phyloP scores from a whole-genome alignment of 2,329 filamentous ascomycete species.

The Fusarium proliferatum region DNA sequence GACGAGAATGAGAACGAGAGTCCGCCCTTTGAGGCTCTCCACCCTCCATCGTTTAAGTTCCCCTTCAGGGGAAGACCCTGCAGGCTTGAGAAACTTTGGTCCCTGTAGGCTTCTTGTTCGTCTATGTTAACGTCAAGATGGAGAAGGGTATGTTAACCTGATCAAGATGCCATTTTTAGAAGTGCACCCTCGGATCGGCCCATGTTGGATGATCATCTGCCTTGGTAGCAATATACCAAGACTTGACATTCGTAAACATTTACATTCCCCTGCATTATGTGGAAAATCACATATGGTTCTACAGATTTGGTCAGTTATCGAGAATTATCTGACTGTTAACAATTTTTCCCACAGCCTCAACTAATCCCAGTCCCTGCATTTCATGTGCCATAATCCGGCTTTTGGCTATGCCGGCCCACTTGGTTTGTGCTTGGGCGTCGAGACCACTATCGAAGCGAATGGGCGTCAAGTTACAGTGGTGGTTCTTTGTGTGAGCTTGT shows the following conservation, averaged over 20 bases:
- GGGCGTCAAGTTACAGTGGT: not conserved
- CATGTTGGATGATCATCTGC: constrained; percentile 6
- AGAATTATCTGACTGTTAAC: constrained; percentile 12
- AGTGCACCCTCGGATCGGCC: not conserved
- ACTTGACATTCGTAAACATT: not conserved
- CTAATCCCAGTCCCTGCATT: constrained; percentile 33
- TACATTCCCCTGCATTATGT: too few relatives aligned
- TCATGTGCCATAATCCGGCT: constrained; percentile 40
- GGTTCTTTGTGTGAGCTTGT: constrained; percentile 12
- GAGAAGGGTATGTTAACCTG: constrained; percentile 8
- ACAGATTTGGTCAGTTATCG: not conserved
- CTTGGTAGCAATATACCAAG: not conserved
- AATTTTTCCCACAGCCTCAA: constrained; percentile 8
- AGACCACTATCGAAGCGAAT: constrained; percentile 16
- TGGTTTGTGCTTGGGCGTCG: constrained; percentile 40
- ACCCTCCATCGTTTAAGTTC: constrained; percentile 8
- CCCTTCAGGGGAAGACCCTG: constrained; percentile 37
- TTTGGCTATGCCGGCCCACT: constrained; percentile 39
- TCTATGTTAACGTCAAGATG: constrained; percentile 18
- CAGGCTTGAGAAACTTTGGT: constrained; percentile 20
- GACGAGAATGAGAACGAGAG: constrained; percentile 9
- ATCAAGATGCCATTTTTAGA: constrained; percentile 13
- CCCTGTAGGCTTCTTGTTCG: not conserved
- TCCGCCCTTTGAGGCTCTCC: constrained; percentile 34
- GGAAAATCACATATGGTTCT: not conserved